Conservation (phyloP, 148 eudicot species). For the Fagopyrum tataricum region DNA sequence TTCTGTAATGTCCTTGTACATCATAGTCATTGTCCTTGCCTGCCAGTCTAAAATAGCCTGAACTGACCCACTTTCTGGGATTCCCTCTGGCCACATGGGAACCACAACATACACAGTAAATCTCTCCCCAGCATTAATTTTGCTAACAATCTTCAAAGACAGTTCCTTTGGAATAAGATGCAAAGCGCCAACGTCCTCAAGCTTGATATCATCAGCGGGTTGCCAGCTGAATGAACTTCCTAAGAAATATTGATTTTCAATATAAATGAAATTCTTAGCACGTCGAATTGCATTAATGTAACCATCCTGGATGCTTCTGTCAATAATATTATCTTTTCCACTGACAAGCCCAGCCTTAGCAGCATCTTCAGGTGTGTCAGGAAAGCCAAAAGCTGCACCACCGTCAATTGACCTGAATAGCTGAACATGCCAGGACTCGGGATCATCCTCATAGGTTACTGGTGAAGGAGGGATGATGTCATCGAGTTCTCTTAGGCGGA, state of each 20-base stretch:
- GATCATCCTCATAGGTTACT: conserved; percentile 54
- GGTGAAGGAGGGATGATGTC: conserved; percentile 69
- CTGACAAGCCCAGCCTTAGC: conserved; percentile 71
- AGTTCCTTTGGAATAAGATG: conserved; percentile 73
- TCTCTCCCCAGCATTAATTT: conserved; percentile 69
- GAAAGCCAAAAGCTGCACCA: conserved; percentile 83
- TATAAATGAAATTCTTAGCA: conserved; percentile 61
- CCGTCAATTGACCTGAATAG: conserved; percentile 76
- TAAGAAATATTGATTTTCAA: conserved; percentile 74
- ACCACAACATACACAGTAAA: conserved; percentile 58
- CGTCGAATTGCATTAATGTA: conserved; percentile 73
- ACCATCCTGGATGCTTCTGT: conserved; percentile 76
- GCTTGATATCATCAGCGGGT: conserved; percentile 28
- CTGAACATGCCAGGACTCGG: conserved; percentile 77
- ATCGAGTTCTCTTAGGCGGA: conserved; percentile 47
- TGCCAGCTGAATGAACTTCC: conserved; percentile 65
- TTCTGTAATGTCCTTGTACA: conserved; percentile 51
- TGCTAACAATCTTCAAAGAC: conserved; percentile 62
- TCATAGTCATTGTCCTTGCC: conserved; percentile 61
- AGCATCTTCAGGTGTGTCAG: conserved; percentile 72
- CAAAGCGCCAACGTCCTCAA: conserved; percentile 55
- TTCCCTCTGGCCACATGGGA: conserved; percentile 84
- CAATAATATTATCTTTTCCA: conserved; percentile 73
- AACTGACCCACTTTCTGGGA: conserved; percentile 67
- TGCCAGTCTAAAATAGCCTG: conserved; percentile 76